A percentile compares a stretch with the other conserved stretches of the same genome.
These are phyloP conservation scores for Vaucheria bursata DNA, from an alignment of 352 stramenopile species.

Conservation along the genomic window DNA sequence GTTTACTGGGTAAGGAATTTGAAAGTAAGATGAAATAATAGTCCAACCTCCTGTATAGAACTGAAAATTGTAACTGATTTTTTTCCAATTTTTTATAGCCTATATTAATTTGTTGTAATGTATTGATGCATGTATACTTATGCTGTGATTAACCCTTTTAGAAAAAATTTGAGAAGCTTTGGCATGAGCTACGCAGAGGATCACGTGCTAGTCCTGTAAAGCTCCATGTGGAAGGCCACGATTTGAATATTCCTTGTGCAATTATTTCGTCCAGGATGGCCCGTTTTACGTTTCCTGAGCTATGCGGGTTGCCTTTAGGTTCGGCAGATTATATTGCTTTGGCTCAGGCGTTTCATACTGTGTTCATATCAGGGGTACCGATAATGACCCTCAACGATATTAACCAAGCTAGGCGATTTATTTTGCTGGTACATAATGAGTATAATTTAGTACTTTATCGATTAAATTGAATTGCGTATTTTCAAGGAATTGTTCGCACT, in stretches of 20 bases:
- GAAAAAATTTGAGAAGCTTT: neutral
- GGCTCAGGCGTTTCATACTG: conserved; percentile 73
- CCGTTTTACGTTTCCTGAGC: conserved; percentile 79
- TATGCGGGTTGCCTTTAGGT: conserved; percentile 86
- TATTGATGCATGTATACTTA: too few species aligned
- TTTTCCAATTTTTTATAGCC: too few species aligned
- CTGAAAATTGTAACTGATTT: too few species aligned
- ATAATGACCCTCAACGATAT: conserved; percentile 44
- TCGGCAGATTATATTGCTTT: conserved; percentile 93
- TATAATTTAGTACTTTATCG: too few species aligned
- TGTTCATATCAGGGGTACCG: conserved; percentile 83
- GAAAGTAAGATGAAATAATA: too few species aligned
- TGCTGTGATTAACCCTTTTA: too few species aligned
- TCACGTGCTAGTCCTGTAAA: neutral
- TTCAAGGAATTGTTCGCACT: too few species aligned
- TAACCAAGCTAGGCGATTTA: conserved; percentile 44
- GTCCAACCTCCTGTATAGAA: too few species aligned
- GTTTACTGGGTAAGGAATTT: too few species aligned
- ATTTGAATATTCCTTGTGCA: conserved; percentile 54
- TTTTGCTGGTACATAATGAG: conserved; percentile 48
- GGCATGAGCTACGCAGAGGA: neutral
- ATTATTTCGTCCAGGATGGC: conserved; percentile 52
- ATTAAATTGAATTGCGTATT: too few species aligned
- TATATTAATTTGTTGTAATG: too few species aligned
- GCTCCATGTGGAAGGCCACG: conserved; percentile 29